Conservation (phyloP, 208 protist species). For the Entamoeba histolytica region DNA sequence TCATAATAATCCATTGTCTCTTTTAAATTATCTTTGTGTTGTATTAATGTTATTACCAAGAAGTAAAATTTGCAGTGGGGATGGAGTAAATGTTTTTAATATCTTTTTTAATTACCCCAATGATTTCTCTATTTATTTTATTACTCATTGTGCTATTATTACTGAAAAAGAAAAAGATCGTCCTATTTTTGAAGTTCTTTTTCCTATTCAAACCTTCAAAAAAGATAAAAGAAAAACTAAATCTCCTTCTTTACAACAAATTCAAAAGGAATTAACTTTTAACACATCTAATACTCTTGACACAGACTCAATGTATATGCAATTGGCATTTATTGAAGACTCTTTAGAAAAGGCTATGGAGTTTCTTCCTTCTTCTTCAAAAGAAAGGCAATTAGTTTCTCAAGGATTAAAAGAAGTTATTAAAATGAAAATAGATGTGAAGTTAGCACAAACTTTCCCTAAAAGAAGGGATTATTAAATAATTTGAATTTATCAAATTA, state of each 20-base stretch:
- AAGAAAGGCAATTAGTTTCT: not conserved
- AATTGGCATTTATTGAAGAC: not conserved
- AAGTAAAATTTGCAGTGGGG: not conserved
- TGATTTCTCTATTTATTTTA: not conserved
- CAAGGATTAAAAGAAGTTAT: not conserved
- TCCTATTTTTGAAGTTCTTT: not conserved
- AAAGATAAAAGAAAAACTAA: not conserved
- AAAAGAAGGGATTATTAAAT: not conserved
- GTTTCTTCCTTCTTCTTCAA: not conserved
- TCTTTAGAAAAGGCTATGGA: not conserved
- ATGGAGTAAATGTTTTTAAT: not conserved
- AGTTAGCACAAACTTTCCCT: not conserved
- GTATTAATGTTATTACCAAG: not conserved
- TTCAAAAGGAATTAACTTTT: not conserved
- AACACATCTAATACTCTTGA: not conserved
- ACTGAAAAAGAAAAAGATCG: not conserved
- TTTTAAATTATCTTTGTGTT: not conserved
- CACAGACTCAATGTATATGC: not conserved
- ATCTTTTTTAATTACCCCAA: not conserved
- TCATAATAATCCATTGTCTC: not conserved
- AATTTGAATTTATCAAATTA: too few relatives aligned
- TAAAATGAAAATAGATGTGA: not conserved
- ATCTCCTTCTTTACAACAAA: not conserved
- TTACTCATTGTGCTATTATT: not conserved
- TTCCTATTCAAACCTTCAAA: not conserved